phyloP scores from a whole-genome alignment of 306 rosid genomes.

The Prunus padus region DNA sequence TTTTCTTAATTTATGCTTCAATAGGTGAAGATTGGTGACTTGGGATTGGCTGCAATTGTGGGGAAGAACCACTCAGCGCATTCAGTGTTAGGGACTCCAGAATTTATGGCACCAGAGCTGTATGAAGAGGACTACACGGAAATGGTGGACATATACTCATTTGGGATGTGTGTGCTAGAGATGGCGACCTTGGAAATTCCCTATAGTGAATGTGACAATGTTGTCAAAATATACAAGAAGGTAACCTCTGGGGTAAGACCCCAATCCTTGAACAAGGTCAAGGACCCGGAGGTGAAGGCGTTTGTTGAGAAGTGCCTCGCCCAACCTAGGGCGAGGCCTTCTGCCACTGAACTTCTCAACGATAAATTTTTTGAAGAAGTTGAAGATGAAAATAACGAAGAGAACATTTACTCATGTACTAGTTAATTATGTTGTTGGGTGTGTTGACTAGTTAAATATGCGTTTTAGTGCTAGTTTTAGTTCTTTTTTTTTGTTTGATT shows the following conservation, averaged over 20 bases:
- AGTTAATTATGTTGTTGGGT: background rate
- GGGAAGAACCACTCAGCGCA: conserved; percentile 80
- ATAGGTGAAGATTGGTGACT: conserved; percentile 94
- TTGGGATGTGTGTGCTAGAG: conserved; percentile 85
- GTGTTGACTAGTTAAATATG: background rate
- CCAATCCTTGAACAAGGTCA: conserved; percentile 54
- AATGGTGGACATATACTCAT: conserved; percentile 88
- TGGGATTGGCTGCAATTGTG: conserved; percentile 85
- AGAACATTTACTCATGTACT: conserved; percentile 33
- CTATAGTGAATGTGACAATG: conserved; percentile 79
- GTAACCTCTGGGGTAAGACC: conserved; percentile 79
- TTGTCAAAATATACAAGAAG: conserved; percentile 78
- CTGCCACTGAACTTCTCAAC: conserved; percentile 71
- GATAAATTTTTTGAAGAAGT: conserved; percentile 71
- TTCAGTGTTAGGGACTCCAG: conserved; percentile 84
- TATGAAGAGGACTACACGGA: conserved; percentile 86
- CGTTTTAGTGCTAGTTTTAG: background rate
- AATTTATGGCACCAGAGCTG: conserved; percentile 92
- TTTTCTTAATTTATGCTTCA: background rate
- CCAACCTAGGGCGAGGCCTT: conserved; percentile 66
- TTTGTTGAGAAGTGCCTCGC: conserved; percentile 86
- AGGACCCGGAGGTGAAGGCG: conserved; percentile 49
- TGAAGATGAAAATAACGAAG: conserved; percentile 28
- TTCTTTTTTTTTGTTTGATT: background rate
- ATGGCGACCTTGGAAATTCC: conserved; percentile 89